Evolutionary conservation across 73 alveolate species (phyloP).

Genomic region (Blepharisma japonicum): DNA sequence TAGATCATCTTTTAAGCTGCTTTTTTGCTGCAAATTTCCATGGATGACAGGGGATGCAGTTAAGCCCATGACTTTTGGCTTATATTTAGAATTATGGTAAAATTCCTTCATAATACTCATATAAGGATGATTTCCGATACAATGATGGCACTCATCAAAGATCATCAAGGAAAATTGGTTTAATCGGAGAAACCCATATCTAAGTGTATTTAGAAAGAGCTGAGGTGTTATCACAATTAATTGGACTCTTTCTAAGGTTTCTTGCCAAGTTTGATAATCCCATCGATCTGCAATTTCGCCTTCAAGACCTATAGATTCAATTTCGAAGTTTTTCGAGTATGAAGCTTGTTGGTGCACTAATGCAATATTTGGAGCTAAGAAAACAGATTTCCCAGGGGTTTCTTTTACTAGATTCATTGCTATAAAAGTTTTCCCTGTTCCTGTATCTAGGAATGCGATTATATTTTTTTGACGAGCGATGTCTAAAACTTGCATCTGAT

Average conservation of each 20-base stretch:
- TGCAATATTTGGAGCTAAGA: background rate
- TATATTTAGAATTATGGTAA: background rate
- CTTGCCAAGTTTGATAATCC: background rate
- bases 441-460: constrained; percentile 21
- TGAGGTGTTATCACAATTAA: background rate
- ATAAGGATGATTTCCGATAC: background rate
- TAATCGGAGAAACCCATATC: background rate
- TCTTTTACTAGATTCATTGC: background rate
- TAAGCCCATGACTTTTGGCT: constrained; percentile 11
- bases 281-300: constrained; percentile 1
- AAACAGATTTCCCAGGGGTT: background rate
- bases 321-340: background rate
- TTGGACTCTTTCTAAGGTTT: background rate
- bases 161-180: background rate
- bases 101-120: background rate
- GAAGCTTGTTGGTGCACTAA: background rate
- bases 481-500: background rate
- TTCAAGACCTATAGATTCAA: background rate
- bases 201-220: background rate
- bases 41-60: background rate
- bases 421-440: constrained; percentile 24
- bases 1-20: background rate
- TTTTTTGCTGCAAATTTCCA: background rate
- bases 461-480: background rate
- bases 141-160: constrained; percentile 28